These are phyloP conservation scores for Scheffersomyces spartinae DNA, from an alignment of 805 yeast species.

Conservation along the genomic window DNA sequence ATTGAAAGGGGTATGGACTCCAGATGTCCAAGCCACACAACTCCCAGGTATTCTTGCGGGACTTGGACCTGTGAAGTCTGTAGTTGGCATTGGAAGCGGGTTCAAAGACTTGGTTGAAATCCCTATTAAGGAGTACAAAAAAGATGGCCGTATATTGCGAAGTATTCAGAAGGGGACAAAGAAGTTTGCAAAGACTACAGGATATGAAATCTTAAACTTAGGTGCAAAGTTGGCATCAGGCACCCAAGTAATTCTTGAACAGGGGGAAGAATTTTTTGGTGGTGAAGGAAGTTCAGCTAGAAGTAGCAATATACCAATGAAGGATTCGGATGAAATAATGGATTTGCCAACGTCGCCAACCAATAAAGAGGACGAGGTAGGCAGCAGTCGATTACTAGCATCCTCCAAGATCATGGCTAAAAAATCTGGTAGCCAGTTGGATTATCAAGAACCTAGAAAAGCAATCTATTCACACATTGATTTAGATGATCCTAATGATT, in stretches of 20 bases:
- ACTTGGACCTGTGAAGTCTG: conserved; percentile 66
- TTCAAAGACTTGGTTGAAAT: conserved; percentile 60
- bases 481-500: conserved; percentile 18
- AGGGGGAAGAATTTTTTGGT: conserved; percentile 68
- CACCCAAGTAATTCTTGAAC: conserved; percentile 70
- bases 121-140: conserved; percentile 63
- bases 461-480: conserved; percentile 19
- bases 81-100: conserved; percentile 71
- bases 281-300: conserved; percentile 56
- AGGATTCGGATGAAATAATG: conserved; percentile 1
- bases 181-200: conserved; percentile 64
- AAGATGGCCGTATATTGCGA: conserved; percentile 58
- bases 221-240: conserved; percentile 86
- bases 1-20: conserved; percentile 72
- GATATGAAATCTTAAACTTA: conserved; percentile 67
- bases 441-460: conserved; percentile 10
- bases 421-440: conserved; percentile 9
- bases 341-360: background rate
- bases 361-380: conserved; percentile 1
- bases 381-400: conserved; percentile 10
- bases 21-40: conserved; percentile 77
- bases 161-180: conserved; percentile 67
- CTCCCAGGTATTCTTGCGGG: conserved; percentile 76
- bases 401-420: conserved; percentile 15
- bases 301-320: conserved; percentile 5